Evolutionary conservation across 1,284 basidiomycete species (phyloP).

Genomic region (Fomitopsis pinicola): DNA sequence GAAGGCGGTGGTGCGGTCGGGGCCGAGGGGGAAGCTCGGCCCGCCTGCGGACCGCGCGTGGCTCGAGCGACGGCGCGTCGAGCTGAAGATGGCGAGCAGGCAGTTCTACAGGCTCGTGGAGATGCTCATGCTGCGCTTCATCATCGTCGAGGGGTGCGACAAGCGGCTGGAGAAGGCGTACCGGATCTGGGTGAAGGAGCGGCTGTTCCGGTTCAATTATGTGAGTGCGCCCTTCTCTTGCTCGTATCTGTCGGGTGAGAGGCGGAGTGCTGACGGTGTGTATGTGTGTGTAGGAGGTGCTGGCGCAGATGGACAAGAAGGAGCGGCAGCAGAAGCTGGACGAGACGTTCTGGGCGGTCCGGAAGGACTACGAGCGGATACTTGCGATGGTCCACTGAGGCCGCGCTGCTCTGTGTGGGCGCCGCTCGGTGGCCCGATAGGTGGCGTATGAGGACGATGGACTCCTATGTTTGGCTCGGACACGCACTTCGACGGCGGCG

Average conservation of each 20-base stretch:
- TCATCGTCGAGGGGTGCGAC: conserved; percentile 56
- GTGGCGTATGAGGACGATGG: neutral
- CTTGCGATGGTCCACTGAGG: conserved; percentile 41
- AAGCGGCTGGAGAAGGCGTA: conserved; percentile 56
- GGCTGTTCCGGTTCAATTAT: conserved; percentile 92
- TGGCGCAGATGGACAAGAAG: conserved; percentile 80
- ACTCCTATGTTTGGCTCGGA: neutral
- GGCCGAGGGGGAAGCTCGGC: conserved; percentile 53
- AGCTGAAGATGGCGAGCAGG: conserved; percentile 91
- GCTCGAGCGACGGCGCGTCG: conserved; percentile 75
- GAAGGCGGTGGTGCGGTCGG: conserved; percentile 21
- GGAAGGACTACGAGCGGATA: conserved; percentile 84
- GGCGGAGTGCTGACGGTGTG: neutral
- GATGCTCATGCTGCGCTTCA: conserved; percentile 80
- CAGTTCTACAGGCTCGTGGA: conserved; percentile 92
- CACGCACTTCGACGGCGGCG: neutral
- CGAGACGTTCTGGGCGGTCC: conserved; percentile 88
- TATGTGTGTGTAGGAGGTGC: conserved; percentile 59
- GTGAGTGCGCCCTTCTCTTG: conserved; percentile 41
- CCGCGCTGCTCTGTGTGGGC: neutral
- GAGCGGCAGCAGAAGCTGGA: conserved; percentile 89
- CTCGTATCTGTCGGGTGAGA: neutral
- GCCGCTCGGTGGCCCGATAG: neutral
- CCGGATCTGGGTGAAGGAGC: conserved; percentile 87
- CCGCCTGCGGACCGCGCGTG: conserved; percentile 78